A percentile compares a stretch with the other conserved stretches of the same genome.
Conservation (phyloP, 78 protist species). For the Goniomonas avonlea region DNA sequence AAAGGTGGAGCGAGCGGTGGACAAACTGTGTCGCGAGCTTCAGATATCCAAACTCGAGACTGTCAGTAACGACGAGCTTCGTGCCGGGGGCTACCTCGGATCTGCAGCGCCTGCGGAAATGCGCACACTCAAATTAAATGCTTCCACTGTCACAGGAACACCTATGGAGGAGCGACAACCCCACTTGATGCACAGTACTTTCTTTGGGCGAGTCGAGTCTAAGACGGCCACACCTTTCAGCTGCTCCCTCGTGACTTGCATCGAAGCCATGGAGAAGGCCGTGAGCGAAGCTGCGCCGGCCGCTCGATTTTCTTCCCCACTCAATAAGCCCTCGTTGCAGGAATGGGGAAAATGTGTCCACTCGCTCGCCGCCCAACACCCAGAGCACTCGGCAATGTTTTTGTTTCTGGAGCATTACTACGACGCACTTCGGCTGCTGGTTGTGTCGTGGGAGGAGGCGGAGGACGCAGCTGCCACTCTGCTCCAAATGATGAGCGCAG, state of each 20-base stretch:
- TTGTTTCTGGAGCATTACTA: neutral
- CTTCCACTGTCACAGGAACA: neutral
- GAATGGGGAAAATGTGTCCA: neutral
- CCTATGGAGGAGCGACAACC: neutral
- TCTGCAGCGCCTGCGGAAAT: neutral
- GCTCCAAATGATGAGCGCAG: neutral
- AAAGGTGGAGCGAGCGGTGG: neutral
- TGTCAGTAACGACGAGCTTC: neutral
- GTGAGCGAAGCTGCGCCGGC: neutral
- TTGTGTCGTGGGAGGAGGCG: constrained; percentile 16
- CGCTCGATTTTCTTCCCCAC: neutral
- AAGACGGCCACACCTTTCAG: neutral
- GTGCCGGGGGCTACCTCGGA: neutral
- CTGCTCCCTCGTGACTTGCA: neutral
- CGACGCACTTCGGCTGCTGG: constrained; percentile 6
- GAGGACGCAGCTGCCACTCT: neutral
- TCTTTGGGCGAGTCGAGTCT: neutral
- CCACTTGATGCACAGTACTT: neutral
- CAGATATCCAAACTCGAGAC: neutral
- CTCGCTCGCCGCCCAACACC: neutral
- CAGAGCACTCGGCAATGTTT: neutral
- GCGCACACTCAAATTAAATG: neutral
- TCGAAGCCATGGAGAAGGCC: neutral
- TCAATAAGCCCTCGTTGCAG: neutral
- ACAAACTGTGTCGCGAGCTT: neutral